Conservation (phyloP, 2,329 filamentous ascomycete genomes). For the Talaromyces sp. region DNA sequence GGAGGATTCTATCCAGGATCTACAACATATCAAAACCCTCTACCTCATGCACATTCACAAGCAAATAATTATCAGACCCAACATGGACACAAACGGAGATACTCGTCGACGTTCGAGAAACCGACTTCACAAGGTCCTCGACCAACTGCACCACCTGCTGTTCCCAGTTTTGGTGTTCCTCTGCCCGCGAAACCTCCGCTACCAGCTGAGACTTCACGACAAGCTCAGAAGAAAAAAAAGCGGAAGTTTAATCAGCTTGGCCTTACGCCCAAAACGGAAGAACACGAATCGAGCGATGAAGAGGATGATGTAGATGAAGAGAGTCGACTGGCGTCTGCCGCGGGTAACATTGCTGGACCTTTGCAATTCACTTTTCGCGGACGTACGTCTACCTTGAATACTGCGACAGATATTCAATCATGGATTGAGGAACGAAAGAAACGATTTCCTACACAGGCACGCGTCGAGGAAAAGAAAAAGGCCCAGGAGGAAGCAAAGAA, state of each 20-base stretch:
- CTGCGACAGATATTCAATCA: conserved; percentile 65
- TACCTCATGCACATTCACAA: conserved; percentile 23
- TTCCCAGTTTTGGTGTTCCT: conserved; percentile 45
- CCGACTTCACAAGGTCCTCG: conserved; percentile 29
- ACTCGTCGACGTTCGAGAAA: conserved; percentile 36
- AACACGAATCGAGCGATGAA: conserved; percentile 46
- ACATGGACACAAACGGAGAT: conserved; percentile 35
- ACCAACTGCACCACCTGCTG: conserved; percentile 40
- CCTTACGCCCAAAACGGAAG: conserved; percentile 44
- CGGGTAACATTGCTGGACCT: conserved; percentile 22
- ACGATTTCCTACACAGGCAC: conserved; percentile 74
- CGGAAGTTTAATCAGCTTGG: conserved; percentile 47
- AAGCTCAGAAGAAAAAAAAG: conserved; percentile 38
- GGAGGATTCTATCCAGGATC: conserved; percentile 45
- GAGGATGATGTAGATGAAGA: conserved; percentile 47
- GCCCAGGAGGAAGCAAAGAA: conserved; percentile 62
- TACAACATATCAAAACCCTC: conserved; percentile 25
- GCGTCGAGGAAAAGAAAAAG: conserved; percentile 60
- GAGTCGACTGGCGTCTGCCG: conserved; percentile 33
- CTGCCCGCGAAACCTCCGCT: conserved; percentile 42
- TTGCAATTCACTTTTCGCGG: conserved; percentile 56
- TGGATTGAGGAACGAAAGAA: conserved; percentile 80
- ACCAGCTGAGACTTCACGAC: conserved; percentile 32
- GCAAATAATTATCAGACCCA: conserved; percentile 22
- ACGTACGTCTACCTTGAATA: conserved; percentile 52